Evolutionary conservation across 1,284 basidiomycete species (phyloP), one percentile per base, ranked within the genome.

Genomic region (Wolfiporia cocos): DNA sequence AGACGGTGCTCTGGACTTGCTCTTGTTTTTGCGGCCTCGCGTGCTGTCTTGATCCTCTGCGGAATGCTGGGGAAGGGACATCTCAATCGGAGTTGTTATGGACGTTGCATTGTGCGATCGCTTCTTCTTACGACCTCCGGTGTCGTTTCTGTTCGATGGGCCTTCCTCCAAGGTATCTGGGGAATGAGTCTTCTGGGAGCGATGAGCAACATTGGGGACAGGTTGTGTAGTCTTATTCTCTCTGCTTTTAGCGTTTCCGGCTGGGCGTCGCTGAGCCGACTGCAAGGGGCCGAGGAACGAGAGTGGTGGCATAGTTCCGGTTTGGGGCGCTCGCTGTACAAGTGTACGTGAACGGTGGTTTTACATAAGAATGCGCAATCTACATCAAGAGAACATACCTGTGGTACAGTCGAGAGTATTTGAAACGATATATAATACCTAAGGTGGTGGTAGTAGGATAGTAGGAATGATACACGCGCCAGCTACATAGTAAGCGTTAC

Each of bases 111-210:
- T 7, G 23, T 10, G 15, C 10, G 47, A 43, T 19, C 49, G 46
- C 49, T 52, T 54, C 49, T 50, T 55, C 44, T 46, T 48, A 14
- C 53, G 51, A 10, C 39, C 32, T 34, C 20, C 30, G 10, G 39
- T 22, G n/a, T 51, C 54, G 20, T 24, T 28, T n/a, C n/a, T n/a
- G n/a, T n/a, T n/a, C n/a, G n/a, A n/a, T n/a, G n/a, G n/a, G n/a
- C n/a, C n/a, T n/a, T 53, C 51, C 18, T 57, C 56, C 7, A 41
- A 31, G 11, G 44, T 21, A 7, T 57, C 57, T 17, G 56, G 56
- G 3, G 56, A 58, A 22, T 51, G 56, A 3, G 56, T 56, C 47
- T 53, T 58, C 34, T 51, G 50, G 30, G 53, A 48, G 23, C 54
- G 47, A 2, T 11, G 34, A 5, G 42, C 35, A 7, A 45, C 6